Percentiles rank a stretch among this genome's conserved stretches.
Evolutionary conservation across 2,329 filamentous ascomycete species (phyloP).

Genomic region (Cladosporium sp.): DNA sequence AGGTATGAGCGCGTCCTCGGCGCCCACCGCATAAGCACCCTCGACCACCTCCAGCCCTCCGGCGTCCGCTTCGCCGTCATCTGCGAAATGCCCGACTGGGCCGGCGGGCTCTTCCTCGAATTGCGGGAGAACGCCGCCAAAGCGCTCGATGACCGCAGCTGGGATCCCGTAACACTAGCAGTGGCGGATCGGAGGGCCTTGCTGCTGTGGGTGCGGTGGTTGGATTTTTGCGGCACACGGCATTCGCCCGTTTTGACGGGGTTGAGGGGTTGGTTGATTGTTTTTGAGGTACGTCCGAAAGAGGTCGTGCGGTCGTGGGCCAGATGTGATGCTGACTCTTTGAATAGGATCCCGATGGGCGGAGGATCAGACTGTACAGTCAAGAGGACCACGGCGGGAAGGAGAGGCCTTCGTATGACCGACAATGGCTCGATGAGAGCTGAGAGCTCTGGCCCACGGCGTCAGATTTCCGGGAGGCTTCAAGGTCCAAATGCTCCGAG

Average conservation of each 20-base stretch:
- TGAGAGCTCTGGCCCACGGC: not conserved
- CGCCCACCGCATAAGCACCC: constrained; percentile 12
- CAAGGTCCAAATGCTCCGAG: not conserved
- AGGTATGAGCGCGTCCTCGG: constrained; percentile 20
- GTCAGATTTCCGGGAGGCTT: not conserved
- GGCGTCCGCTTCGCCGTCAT: constrained; percentile 9
- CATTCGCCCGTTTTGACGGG: constrained; percentile 16
- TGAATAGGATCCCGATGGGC: not conserved
- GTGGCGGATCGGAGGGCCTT: constrained; percentile 1
- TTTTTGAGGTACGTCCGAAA: constrained; percentile 20
- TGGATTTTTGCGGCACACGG: constrained; percentile 11
- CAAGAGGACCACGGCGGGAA: constrained; percentile 14
- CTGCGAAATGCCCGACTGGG: constrained; percentile 18
- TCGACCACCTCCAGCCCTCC: constrained; percentile 18
- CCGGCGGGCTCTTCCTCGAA: constrained; percentile 7
- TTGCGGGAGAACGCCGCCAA: constrained; percentile 12
- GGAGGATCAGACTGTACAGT: constrained; percentile 15
- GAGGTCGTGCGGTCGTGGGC: too few relatives aligned
- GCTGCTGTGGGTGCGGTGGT: constrained; percentile 4
- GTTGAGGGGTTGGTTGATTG: constrained; percentile 15
- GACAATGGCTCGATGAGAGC: constrained; percentile 7
- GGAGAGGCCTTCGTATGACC: constrained; percentile 10
- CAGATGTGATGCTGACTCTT: not conserved
- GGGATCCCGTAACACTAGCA: constrained; percentile 15
- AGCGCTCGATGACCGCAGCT: constrained; percentile 13